These are phyloP conservation scores for Neurospora sp. DNA, from an alignment of 495 filamentous ascomycete genomes.

Conservation along the genomic window DNA sequence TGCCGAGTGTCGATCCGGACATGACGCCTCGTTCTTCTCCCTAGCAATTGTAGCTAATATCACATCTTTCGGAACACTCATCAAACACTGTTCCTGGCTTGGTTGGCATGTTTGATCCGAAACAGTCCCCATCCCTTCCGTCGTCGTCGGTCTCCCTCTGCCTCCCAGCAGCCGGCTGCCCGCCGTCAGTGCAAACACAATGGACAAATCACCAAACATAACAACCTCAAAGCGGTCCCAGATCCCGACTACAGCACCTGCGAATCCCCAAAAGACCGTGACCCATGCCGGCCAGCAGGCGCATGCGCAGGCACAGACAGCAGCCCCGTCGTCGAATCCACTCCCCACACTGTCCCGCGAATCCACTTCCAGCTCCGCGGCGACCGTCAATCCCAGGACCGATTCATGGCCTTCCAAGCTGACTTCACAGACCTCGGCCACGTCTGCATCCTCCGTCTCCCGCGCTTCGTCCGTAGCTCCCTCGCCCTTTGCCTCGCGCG, in stretches of 20 bases:
- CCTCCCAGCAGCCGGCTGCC: slow-evolving; percentile 2
- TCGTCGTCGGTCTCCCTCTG: neutral
- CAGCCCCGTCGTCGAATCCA: neutral
- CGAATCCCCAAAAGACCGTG: neutral
- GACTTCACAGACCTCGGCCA: slow-evolving; percentile 20
- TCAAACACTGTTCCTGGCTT: slow-evolving; percentile 16
- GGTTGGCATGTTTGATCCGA: slow-evolving; percentile 21
- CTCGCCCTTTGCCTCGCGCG: slow-evolving; percentile 39
- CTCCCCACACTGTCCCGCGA: slow-evolving; percentile 22
- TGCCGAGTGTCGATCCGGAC: neutral
- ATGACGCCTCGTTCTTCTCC: neutral
- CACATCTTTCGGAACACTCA: slow-evolving; percentile 10
- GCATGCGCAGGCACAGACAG: neutral
- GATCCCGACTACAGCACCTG: neutral
- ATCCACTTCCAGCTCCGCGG: slow-evolving; percentile 26
- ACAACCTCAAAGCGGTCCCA: slow-evolving; percentile 2
- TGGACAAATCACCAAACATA: slow-evolving; percentile 25
- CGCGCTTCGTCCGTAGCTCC: slow-evolving; percentile 30
- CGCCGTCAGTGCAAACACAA: slow-evolving; percentile 15
- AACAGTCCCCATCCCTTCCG: slow-evolving; percentile 10
- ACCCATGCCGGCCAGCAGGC: neutral
- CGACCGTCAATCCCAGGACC: slow-evolving; percentile 34
- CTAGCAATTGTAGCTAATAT: slow-evolving; percentile 1
- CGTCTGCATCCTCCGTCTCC: slow-evolving; percentile 25
- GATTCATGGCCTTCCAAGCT: slow-evolving; percentile 21